Conservation (phyloP, 163 green algal species). For the Scenedesmus sp. region DNA sequence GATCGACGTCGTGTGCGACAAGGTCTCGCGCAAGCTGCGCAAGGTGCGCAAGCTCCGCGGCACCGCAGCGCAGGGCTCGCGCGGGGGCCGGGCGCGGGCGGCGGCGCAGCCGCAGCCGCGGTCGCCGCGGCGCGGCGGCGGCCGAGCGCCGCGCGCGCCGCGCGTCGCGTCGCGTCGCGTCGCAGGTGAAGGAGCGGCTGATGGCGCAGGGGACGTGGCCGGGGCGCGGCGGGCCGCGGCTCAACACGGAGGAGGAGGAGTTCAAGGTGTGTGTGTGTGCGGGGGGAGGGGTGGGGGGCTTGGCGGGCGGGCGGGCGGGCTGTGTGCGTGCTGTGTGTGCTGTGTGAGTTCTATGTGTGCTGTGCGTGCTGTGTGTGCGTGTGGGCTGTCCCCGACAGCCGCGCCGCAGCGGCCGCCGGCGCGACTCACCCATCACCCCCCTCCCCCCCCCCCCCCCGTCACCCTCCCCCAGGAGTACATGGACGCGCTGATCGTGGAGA, state of each 20-base stretch:
- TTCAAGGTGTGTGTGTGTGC: slow-evolving; percentile 59
- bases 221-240: slow-evolving; percentile 63
- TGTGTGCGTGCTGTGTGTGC: slow-evolving; percentile 38
- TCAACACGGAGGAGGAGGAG: slow-evolving; percentile 52
- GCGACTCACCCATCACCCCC: not conserved
- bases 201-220: slow-evolving; percentile 77
- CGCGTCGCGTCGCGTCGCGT: no score
- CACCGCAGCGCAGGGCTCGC: no score
- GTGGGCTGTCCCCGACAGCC: no score
- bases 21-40: slow-evolving; percentile 73
- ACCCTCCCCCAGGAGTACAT: slow-evolving; percentile 42
- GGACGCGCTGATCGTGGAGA: slow-evolving; percentile 36
- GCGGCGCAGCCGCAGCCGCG: no score
- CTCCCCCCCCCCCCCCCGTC: not conserved
- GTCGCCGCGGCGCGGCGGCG: no score
- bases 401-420: slow-evolving; percentile 18
- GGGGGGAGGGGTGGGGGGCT: no score
- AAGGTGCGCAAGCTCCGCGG: no score
- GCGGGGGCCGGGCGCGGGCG: no score
- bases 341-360: slow-evolving; percentile 35
- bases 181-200: slow-evolving; percentile 87
- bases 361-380: no score
- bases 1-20: slow-evolving; percentile 90
- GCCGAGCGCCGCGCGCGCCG: no score
- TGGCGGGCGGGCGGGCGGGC: slow-evolving; percentile 31